These are phyloP conservation scores for Pisolithus microcarpus DNA, from an alignment of 768 basidiomycete genomes.

Conservation along the genomic window DNA sequence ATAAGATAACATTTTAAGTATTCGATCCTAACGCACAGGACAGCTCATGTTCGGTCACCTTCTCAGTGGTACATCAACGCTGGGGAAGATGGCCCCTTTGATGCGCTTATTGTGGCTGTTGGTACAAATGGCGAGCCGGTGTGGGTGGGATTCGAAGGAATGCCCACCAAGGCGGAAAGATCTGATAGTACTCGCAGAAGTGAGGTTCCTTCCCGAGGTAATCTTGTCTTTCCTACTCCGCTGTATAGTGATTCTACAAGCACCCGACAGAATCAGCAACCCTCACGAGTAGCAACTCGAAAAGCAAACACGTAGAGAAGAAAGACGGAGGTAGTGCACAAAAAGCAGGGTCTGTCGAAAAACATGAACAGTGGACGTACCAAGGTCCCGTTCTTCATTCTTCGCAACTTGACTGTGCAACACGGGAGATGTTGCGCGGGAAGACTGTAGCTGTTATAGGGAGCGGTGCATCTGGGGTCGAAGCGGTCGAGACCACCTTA, in stretches of 20 bases:
- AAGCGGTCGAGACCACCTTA: slow-evolving; percentile 36
- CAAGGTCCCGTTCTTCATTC: slow-evolving; percentile 36
- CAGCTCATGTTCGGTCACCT: slow-evolving; percentile 16
- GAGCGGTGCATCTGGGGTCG: slow-evolving; percentile 49
- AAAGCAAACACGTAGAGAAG: neutral
- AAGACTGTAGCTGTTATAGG: slow-evolving; percentile 42
- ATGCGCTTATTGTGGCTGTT: slow-evolving; percentile 43
- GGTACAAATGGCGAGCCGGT: slow-evolving; percentile 44
- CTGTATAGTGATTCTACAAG: neutral
- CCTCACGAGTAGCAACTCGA: too few relatives aligned
- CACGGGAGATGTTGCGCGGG: slow-evolving; percentile 27
- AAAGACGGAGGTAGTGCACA: neutral
- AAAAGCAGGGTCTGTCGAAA: neutral
- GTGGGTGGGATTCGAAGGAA: slow-evolving; percentile 38
- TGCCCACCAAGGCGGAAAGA: slow-evolving; percentile 27
- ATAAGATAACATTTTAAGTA: neutral
- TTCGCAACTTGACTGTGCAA: slow-evolving; percentile 35
- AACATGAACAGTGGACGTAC: slow-evolving; percentile 1
- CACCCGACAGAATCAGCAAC: neutral
- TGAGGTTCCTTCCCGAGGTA: neutral
- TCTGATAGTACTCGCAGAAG: neutral
- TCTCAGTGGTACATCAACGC: slow-evolving; percentile 43
- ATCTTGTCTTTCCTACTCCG: neutral
- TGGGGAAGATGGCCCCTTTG: slow-evolving; percentile 40
- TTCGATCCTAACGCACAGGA: neutral